phyloP scores from a whole-genome alignment of 257 asterid species.

The Anisodus tanguticus region DNA sequence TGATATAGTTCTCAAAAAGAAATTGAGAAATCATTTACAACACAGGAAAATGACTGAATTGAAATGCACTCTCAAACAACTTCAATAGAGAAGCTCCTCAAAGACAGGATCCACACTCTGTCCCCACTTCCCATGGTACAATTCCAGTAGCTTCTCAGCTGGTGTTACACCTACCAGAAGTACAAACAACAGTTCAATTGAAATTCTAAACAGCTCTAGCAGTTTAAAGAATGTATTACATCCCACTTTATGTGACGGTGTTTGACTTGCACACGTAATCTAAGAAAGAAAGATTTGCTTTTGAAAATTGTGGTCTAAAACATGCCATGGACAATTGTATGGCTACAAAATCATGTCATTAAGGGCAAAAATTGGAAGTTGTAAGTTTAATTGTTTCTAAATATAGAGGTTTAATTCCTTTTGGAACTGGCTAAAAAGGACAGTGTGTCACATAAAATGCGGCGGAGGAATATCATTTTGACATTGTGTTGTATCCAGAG shows the following conservation, averaged over 20 bases:
- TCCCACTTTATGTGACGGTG: too few relatives aligned
- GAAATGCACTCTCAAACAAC: conserved; percentile 17
- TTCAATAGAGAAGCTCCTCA: conserved; percentile 82
- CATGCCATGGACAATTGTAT: too few relatives aligned
- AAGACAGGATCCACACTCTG: conserved; percentile 82
- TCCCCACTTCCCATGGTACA: conserved; percentile 95
- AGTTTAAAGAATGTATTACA: not conserved
- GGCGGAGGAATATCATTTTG: not conserved
- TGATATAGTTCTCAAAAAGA: not conserved
- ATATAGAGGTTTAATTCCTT: too few relatives aligned
- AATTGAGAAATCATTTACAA: conserved; percentile 27
- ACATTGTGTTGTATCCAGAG: not conserved
- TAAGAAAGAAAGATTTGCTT: too few relatives aligned
- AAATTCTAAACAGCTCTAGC: not conserved
- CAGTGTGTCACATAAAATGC: too few relatives aligned
- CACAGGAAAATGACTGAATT: not conserved
- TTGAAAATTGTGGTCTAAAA: too few relatives aligned
- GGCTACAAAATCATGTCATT: too few relatives aligned
- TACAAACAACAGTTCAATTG: not conserved
- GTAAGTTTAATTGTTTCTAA: too few relatives aligned
- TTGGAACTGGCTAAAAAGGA: too few relatives aligned
- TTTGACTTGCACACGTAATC: too few relatives aligned
- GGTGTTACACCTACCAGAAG: conserved; percentile 73
- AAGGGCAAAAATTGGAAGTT: too few relatives aligned
- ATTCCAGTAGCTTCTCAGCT: conserved; percentile 84